These are phyloP conservation scores for Cyclotella cryptica DNA, from an alignment of 108 stramenopile species.

Conservation along the genomic window DNA sequence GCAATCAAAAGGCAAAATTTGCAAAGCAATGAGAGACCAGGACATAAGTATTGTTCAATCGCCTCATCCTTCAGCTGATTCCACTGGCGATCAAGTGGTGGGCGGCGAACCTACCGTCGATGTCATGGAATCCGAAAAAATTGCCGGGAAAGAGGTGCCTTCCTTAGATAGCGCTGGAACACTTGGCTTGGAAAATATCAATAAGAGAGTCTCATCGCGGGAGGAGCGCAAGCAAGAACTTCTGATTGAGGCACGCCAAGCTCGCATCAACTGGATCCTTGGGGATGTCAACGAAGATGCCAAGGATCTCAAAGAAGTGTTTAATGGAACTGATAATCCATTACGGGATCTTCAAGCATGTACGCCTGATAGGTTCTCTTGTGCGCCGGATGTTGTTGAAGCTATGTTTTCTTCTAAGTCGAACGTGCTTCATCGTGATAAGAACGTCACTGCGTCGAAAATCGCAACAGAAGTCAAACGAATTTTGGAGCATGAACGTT, in stretches of 20 bases:
- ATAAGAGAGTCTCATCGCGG: conserved; percentile 47
- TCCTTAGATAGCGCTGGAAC: not conserved
- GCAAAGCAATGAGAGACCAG: no score
- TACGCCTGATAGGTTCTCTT: conserved; percentile 16
- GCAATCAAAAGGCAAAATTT: no score
- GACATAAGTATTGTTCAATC: no score
- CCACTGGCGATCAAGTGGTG: no score
- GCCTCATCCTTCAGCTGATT: no score
- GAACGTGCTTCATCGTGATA: conserved; percentile 9
- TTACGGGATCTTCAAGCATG: conserved; percentile 42
- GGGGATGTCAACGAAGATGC: conserved; percentile 3
- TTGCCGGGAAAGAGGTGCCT: no score
- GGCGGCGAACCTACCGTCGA: no score
- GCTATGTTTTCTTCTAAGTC: conserved; percentile 25
- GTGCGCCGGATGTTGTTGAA: conserved; percentile 44
- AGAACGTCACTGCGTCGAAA: conserved; percentile 1
- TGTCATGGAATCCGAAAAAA: no score
- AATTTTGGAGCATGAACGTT: conserved; percentile 29
- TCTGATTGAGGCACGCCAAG: conserved; percentile 65
- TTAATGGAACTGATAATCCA: conserved; percentile 25
- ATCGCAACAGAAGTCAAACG: conserved; percentile 20
- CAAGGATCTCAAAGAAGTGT: not conserved
- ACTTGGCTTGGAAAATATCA: not conserved
- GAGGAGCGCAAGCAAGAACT: conserved; percentile 71
- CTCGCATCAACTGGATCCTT: conserved; percentile 74